Evolutionary conservation across 73 alveolate genomes (phyloP), one percentile per base, ranked within the genome.

Genomic region (Paramecium bursaria): DNA sequence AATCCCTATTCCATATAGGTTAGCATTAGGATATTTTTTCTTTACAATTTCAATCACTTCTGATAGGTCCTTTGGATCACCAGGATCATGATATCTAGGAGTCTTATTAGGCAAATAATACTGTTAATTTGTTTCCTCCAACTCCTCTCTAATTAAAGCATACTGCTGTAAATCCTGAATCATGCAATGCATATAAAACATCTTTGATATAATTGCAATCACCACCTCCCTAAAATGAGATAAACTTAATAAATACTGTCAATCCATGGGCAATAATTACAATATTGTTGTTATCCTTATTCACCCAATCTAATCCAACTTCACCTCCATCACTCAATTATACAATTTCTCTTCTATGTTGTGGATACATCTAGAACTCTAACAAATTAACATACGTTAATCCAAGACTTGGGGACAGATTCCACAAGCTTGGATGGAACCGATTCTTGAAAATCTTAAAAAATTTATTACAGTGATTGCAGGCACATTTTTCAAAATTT

Each of bases 1-100:
- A 2, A 79, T 79, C 26, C 85, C 89, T 10, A 79, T 48, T 13
- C 89, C 73, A n/a, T 79, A 79, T 39, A 79, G 22, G 26, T 54
- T 79, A 17, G 89, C 89, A 11, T 52, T 73, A 9, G 89, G 89
- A 46, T 79, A 79, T 54, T 73, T 52, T 9, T 61, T n/a, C 21
- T 79, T 25, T 30, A 79, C 42, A 9, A 61, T 25, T 25, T 79
- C 52, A 39, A 79, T 79, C 29, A 39, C 48, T 79, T 79, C 80
- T 57, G 39, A 49, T 48, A 79, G 31, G 15, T 79, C 89, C 6
- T 53, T 39, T 35, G 82, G 82, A 17, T 67, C 82, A 13, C 82
- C 82, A 21, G 33, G 82, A 39, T 67, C 44, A 42, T 67, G 82
- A 19, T 67, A 67, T 35, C 35, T 21, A 9, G 82, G 82, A 11